A percentile compares a stretch with the other conserved stretches of the same genome.
Conservation (phyloP, 2,329 filamentous ascomycete species). For the Pyrenophora seminiperda region DNA sequence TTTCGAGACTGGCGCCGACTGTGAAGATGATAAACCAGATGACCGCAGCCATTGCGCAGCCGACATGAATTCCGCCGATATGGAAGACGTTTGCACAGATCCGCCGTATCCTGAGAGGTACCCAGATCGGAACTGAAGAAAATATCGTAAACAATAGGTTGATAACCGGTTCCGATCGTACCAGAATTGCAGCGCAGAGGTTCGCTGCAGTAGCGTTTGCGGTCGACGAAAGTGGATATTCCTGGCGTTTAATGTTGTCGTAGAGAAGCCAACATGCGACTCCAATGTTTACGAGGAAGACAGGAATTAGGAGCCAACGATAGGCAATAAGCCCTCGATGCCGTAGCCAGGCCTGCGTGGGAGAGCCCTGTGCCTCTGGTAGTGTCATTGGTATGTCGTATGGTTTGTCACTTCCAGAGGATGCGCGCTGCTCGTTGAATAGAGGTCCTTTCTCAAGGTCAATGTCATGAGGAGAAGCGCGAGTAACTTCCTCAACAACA, state of each 20-base stretch:
- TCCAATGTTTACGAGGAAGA: conserved; percentile 35
- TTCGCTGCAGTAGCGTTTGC: conserved; percentile 49
- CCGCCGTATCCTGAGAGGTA: conserved; percentile 41
- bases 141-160: conserved; percentile 45
- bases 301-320: conserved; percentile 37
- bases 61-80: conserved; percentile 47
- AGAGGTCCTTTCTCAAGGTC: conserved; percentile 19
- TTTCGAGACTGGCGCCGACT: conserved; percentile 43
- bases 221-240: conserved; percentile 34
- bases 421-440: conserved; percentile 14
- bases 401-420: conserved; percentile 19
- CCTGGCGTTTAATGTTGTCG: conserved; percentile 22
- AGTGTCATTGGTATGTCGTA: conserved; percentile 25
- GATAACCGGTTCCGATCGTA: conserved; percentile 46
- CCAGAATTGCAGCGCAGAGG: conserved; percentile 39
- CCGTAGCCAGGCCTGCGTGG: conserved; percentile 40
- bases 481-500: neutral
- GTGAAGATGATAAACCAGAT: conserved; percentile 55
- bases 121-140: conserved; percentile 41
- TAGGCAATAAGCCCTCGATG: conserved; percentile 42
- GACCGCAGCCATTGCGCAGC: conserved; percentile 42
- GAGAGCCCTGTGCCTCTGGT: conserved; percentile 33
- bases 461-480: neutral
- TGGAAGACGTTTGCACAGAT: conserved; percentile 44
- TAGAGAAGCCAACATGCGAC: conserved; percentile 37